Evolutionary conservation across 2,329 filamentous ascomycete species (phyloP).

Genomic region (Alternaria arbusti): DNA sequence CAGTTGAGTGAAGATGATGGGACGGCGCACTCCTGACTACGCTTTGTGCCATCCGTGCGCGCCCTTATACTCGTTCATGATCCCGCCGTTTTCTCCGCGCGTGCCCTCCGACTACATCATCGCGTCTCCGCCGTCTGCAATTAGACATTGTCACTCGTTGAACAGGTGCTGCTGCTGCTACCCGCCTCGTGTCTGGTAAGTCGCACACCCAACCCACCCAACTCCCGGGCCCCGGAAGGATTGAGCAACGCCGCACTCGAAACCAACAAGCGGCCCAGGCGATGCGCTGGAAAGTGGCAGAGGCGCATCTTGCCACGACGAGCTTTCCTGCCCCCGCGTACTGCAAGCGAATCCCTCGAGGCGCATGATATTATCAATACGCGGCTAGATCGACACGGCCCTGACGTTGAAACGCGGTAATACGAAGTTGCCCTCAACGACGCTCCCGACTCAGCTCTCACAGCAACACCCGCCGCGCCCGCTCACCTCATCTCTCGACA

Average conservation of each 20-base stretch:
- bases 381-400: constrained; percentile 5
- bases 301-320: constrained; percentile 3
- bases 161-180: constrained; percentile 7
- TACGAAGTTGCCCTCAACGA: constrained; percentile 8
- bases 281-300: constrained; percentile 1
- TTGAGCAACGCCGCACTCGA: background rate
- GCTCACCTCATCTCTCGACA: constrained; percentile 4
- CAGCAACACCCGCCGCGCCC: constrained; percentile 3
- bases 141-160: constrained; percentile 16
- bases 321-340: constrained; percentile 3
- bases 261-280: constrained; percentile 5
- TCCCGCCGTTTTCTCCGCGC: constrained; percentile 6
- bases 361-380: background rate
- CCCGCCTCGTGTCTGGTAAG: constrained; percentile 23
- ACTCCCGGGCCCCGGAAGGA: constrained; percentile 12
- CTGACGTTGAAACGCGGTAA: constrained; percentile 15
- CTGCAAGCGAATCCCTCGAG: background rate
- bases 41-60: constrained; percentile 14
- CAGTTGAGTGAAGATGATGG: constrained; percentile 10
- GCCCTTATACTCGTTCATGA: constrained; percentile 9
- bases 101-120: constrained; percentile 4
- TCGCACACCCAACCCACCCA: constrained; percentile 13
- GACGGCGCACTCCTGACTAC: constrained; percentile 20
- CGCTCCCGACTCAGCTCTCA: constrained; percentile 7
- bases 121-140: constrained; percentile 3